A percentile compares a stretch with the other conserved stretches of the same genome.
Conservation (phyloP, 345 rosid genomes). For the Pseudoturritis turrita region DNA sequence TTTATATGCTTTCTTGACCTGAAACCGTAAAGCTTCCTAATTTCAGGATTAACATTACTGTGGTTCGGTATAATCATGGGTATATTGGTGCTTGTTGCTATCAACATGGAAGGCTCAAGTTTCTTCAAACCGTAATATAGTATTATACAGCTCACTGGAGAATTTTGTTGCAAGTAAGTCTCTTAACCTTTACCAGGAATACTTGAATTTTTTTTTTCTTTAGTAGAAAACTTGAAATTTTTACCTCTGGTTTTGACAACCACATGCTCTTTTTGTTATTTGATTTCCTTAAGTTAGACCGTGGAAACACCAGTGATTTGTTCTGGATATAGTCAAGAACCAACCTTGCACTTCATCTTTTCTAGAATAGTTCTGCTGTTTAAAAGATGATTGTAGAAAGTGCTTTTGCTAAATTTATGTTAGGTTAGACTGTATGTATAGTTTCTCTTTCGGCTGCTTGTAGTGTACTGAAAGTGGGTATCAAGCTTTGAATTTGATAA, state of each 20-base stretch:
- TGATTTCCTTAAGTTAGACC: neutral
- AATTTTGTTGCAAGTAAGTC: conserved; percentile 32
- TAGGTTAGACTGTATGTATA: neutral
- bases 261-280: neutral
- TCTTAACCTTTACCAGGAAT: conserved; percentile 3
- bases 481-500: too few relatives aligned
- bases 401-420: neutral
- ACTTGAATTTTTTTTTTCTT: conserved; percentile 10
- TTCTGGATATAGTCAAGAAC: neutral
- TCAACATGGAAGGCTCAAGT: conserved; percentile 55
- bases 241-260: neutral
- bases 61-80: conserved; percentile 68
- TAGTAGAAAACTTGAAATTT: too few relatives aligned
- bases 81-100: conserved; percentile 54
- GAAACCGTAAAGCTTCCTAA: neutral
- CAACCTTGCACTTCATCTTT: neutral
- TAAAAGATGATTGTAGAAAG: neutral
- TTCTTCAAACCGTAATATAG: conserved; percentile 67
- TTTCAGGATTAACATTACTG: conserved; percentile 60
- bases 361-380: neutral
- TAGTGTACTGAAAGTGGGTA: neutral
- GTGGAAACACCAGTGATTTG: neutral
- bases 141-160: neutral
- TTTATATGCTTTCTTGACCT: neutral
- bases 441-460: neutral